phyloP scores from a whole-genome alignment of 108 stramenopile species.

The Schizochytrium sp. region DNA sequence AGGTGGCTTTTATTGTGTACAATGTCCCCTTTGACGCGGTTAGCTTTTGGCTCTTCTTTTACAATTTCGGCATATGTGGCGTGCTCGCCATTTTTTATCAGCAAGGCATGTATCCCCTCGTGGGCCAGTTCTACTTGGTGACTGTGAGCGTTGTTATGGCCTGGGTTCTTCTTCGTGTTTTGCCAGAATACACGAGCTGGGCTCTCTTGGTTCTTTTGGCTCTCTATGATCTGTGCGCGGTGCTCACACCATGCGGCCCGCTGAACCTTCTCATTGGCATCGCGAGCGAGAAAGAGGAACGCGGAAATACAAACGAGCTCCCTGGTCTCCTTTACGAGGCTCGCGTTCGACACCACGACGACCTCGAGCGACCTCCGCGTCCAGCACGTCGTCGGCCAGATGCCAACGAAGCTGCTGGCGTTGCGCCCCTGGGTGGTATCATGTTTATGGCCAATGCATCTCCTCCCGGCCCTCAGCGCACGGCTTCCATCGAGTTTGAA shows the following conservation, averaged over 20 bases:
- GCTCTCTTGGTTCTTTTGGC: conserved; percentile 80
- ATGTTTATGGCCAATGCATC: background rate
- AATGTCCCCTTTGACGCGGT: conserved; percentile 61
- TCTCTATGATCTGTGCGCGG: conserved; percentile 77
- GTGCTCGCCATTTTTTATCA: conserved; percentile 79
- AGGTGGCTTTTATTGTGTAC: conserved; percentile 64
- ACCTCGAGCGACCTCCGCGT: conserved; percentile 19
- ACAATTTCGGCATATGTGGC: conserved; percentile 85
- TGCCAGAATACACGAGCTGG: conserved; percentile 92
- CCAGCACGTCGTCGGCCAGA: background rate
- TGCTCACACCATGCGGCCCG: conserved; percentile 90
- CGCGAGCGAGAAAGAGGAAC: conserved; percentile 68
- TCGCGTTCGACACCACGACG: conserved; percentile 14
- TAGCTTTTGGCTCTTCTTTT: conserved; percentile 70
- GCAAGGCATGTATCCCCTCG: conserved; percentile 66
- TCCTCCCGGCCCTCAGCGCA: background rate
- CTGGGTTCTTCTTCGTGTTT: conserved; percentile 74
- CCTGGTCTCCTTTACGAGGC: conserved; percentile 96
- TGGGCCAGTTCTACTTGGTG: conserved; percentile 82
- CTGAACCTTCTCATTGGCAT: conserved; percentile 72
- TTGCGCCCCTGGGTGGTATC: background rate
- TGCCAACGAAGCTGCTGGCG: background rate
- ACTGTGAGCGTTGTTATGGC: conserved; percentile 77
- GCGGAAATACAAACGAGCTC: conserved; percentile 32
- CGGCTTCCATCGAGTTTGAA: too few species aligned